Conservation (phyloP, 306 rosid species). For the Nissolia schottii region DNA sequence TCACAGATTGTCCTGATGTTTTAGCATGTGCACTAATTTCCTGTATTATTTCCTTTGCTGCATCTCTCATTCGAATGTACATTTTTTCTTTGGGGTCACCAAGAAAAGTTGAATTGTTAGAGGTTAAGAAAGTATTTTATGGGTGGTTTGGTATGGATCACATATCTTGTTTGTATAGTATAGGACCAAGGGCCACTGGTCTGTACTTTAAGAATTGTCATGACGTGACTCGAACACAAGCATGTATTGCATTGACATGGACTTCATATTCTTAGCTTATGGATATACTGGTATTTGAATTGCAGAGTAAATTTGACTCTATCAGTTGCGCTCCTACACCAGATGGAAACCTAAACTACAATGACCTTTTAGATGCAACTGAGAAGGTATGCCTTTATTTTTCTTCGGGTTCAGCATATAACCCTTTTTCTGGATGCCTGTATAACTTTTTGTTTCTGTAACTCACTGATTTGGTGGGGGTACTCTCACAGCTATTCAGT, state of each 20-base stretch:
- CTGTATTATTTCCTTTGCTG: conserved; percentile 11
- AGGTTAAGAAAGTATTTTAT: not conserved
- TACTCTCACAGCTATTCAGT: conserved; percentile 38
- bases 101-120: not conserved
- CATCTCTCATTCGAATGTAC: not conserved
- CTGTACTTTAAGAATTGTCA: not conserved
- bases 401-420: not conserved
- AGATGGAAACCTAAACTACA: conserved; percentile 72
- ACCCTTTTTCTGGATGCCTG: not conserved
- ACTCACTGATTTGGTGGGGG: conserved; percentile 19
- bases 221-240: conserved; percentile 2
- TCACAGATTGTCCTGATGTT: not conserved
- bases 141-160: not conserved
- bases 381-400: conserved; percentile 41
- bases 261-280: not conserved
- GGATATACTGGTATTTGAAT: conserved; percentile 17
- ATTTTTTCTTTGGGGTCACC: not conserved
- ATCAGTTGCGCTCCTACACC: conserved; percentile 61
- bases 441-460: not conserved
- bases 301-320: conserved; percentile 56
- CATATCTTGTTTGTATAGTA: not conserved
- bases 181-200: not conserved
- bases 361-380: conserved; percentile 48
- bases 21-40: not conserved
- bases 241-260: conserved; percentile 4